Percentiles rank a stretch among this genome's conserved stretches.
phyloP scores from a whole-genome alignment of 2,329 filamentous ascomycete species.

The Colletotrichum karsti region DNA sequence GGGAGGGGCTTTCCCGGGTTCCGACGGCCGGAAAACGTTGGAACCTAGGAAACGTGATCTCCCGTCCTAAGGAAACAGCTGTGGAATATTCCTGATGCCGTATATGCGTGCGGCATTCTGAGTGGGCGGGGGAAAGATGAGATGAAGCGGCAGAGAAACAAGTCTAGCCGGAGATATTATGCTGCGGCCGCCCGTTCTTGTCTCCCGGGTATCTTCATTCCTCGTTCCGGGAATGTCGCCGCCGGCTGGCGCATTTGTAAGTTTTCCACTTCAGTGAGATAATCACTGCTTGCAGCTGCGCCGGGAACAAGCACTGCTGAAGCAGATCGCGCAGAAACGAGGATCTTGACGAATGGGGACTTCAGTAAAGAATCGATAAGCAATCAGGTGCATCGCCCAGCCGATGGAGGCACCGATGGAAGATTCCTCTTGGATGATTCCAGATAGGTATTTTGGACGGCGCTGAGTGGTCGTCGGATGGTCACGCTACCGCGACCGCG shows the following conservation, averaged over 20 bases:
- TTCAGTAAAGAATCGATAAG: neutral
- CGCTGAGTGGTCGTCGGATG: neutral
- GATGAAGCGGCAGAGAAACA: neutral
- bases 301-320: too few relatives aligned
- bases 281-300: too few relatives aligned
- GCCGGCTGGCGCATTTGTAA: neutral
- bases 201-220: neutral
- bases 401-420: neutral
- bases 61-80: neutral
- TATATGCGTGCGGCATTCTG: neutral
- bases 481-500: constrained; percentile 13
- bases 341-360: neutral
- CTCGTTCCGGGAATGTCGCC: neutral
- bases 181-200: neutral
- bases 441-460: neutral
- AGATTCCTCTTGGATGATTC: neutral
- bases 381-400: neutral
- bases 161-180: neutral
- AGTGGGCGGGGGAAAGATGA: neutral
- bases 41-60: too few relatives aligned
- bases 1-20: neutral
- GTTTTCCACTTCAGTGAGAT: too few relatives aligned
- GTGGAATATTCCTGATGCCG: too few relatives aligned
- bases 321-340: too few relatives aligned
- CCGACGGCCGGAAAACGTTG: neutral